Conservation (phyloP, 176 grass and related monocot genomes). For the Carex parvula region DNA sequence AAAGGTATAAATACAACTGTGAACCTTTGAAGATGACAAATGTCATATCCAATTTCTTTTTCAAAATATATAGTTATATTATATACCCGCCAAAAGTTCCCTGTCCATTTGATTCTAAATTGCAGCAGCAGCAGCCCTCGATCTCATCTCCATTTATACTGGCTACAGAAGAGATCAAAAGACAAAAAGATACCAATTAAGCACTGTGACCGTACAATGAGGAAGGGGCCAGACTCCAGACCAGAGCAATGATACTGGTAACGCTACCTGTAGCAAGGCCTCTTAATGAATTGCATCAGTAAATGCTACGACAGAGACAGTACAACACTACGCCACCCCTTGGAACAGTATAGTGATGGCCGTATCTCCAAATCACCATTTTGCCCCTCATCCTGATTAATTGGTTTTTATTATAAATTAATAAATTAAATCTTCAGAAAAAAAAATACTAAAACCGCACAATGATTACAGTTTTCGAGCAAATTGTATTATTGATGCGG, state of each 20-base stretch:
- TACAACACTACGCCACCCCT: background rate
- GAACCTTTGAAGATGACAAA: background rate
- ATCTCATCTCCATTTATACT: slow-evolving; percentile 1
- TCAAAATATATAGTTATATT: background rate
- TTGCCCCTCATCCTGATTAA: background rate
- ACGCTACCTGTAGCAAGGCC: slow-evolving; percentile 1
- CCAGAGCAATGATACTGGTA: slow-evolving; percentile 7
- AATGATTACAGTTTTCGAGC: no score
- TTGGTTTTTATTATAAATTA: no score
- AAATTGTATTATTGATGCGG: no score
- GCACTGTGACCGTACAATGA: background rate
- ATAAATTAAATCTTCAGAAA: no score
- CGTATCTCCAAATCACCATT: background rate
- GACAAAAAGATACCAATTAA: background rate
- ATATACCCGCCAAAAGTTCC: no score
- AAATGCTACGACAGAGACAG: slow-evolving; percentile 15
- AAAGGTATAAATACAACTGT: no score
- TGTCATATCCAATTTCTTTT: background rate
- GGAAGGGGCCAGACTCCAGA: background rate
- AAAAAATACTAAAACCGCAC: no score
- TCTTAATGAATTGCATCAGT: slow-evolving; percentile 6
- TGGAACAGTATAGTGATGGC: background rate
- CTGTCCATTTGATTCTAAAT: no score
- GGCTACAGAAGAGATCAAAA: slow-evolving; percentile 6
- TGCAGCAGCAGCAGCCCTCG: no score